phyloP scores from a whole-genome alignment of 805 yeast genomes.

The Metschnikowia lunata region DNA sequence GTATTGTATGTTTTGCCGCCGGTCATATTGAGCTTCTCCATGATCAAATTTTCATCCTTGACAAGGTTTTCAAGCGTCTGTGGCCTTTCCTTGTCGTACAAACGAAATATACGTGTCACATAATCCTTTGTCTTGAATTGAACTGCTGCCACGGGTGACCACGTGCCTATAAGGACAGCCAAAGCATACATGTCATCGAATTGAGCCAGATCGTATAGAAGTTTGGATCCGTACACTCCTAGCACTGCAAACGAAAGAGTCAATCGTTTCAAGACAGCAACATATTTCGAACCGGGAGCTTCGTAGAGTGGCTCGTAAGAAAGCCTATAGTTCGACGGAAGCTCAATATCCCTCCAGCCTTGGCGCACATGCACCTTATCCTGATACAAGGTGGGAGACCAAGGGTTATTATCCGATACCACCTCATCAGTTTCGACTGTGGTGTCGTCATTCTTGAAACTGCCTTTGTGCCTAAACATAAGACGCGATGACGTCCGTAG shows the following conservation, averaged over 20 bases:
- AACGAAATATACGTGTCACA: conserved; percentile 66
- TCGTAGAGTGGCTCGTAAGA: conserved; percentile 61
- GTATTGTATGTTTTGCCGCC: conserved; percentile 66
- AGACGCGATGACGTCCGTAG: conserved; percentile 8
- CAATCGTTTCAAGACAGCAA: conserved; percentile 58
- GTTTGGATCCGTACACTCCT: conserved; percentile 60
- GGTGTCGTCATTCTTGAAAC: conserved; percentile 26
- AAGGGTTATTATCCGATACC: conserved; percentile 39
- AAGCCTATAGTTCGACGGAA: conserved; percentile 49
- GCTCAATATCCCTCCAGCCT: conserved; percentile 35
- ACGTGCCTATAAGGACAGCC: conserved; percentile 43
- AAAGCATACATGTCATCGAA: conserved; percentile 47
- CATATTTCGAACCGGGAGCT: conserved; percentile 58
- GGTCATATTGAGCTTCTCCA: conserved; percentile 63
- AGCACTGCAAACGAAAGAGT: conserved; percentile 56
- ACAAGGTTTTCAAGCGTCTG: conserved; percentile 63
- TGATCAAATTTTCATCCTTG: conserved; percentile 57
- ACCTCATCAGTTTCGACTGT: conserved; percentile 41
- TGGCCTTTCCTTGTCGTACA: conserved; percentile 58
- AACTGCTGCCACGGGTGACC: conserved; percentile 50
- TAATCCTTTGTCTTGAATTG: conserved; percentile 58
- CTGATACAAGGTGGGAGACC: conserved; percentile 42
- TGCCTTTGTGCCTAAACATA: conserved; percentile 14
- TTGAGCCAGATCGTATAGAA: conserved; percentile 50
- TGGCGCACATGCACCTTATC: conserved; percentile 42